Percentiles rank a stretch among this genome's conserved stretches.
Conservation (phyloP, 441 rosid genomes). For the Macaranga tanarius region DNA sequence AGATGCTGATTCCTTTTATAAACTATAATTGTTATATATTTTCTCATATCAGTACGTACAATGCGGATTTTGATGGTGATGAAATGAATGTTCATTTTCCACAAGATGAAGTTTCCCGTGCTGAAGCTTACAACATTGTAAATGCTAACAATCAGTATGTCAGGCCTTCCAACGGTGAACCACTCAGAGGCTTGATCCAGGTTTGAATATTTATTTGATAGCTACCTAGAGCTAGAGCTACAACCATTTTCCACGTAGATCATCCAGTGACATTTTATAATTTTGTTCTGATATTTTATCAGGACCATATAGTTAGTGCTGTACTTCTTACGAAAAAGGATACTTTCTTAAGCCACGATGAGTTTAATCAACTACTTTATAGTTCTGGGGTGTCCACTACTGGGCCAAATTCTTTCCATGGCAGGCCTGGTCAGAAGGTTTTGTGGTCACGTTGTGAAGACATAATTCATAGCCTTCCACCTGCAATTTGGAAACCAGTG, state of each 20-base stretch:
- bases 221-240: neutral
- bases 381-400: slow-evolving; percentile 71
- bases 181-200: slow-evolving; percentile 94
- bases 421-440: slow-evolving; percentile 73
- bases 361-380: slow-evolving; percentile 80
- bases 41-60: slow-evolving; percentile 76
- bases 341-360: slow-evolving; percentile 73
- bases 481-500: slow-evolving; percentile 85
- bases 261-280: slow-evolving; percentile 11
- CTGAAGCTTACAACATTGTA: slow-evolving; percentile 98
- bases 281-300: slow-evolving; percentile 29
- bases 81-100: slow-evolving; percentile 99
- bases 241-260: slow-evolving; percentile 1
- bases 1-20: neutral
- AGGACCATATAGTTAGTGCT: slow-evolving; percentile 95
- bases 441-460: slow-evolving; percentile 47
- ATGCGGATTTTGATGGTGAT: slow-evolving; percentile 99
- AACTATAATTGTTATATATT: slow-evolving; percentile 5
- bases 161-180: slow-evolving; percentile 94
- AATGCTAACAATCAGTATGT: slow-evolving; percentile 98
- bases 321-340: slow-evolving; percentile 90
- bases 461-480: slow-evolving; percentile 45
- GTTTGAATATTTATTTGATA: slow-evolving; percentile 35
- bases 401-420: slow-evolving; percentile 43
- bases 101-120: slow-evolving; percentile 99